Percentiles rank a stretch among this genome's conserved stretches.
These are phyloP conservation scores for Scheffersomyces lignicola DNA, from an alignment of 1,139 yeast genomes.

Conservation along the genomic window DNA sequence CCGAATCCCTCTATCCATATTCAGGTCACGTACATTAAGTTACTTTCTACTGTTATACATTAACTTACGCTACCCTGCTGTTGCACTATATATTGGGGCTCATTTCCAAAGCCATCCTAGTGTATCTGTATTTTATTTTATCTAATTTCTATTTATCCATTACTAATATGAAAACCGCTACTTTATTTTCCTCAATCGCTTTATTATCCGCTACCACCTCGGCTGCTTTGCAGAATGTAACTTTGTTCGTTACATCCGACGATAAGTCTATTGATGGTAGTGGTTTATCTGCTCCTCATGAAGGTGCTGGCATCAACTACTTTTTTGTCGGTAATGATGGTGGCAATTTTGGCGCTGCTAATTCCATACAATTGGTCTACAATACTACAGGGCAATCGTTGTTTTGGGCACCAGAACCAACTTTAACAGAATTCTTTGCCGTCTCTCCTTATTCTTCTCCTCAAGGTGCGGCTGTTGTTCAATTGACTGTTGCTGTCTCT, in stretches of 20 bases:
- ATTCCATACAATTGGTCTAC: not conserved
- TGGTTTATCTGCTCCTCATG: constrained; percentile 40
- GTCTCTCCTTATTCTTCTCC: not conserved
- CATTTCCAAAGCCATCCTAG: too few relatives aligned
- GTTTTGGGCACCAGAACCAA: not conserved
- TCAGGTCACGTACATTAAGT: too few relatives aligned
- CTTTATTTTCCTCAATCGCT: constrained; percentile 17
- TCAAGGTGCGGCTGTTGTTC: constrained; percentile 8
- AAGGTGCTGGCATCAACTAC: constrained; percentile 59
- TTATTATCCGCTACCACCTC: constrained; percentile 21
- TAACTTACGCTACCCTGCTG: too few relatives aligned
- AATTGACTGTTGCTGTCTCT: constrained; percentile 5
- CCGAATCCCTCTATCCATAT: too few relatives aligned
- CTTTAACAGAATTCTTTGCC: not conserved
- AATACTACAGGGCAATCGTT: not conserved
- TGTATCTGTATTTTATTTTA: too few relatives aligned
- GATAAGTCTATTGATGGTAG: constrained; percentile 21
- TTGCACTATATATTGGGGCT: too few relatives aligned
- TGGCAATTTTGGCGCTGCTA: constrained; percentile 8
- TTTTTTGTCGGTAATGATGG: constrained; percentile 30
- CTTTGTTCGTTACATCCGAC: constrained; percentile 23
- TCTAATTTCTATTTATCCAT: too few relatives aligned
- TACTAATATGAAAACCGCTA: too few relatives aligned
- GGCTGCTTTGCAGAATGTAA: constrained; percentile 18
- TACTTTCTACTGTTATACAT: too few relatives aligned